A percentile compares a stretch with the other conserved stretches of the same genome.
Evolutionary conservation across 805 yeast species (phyloP).

Genomic region (Wickerhamomyces queroliae): DNA sequence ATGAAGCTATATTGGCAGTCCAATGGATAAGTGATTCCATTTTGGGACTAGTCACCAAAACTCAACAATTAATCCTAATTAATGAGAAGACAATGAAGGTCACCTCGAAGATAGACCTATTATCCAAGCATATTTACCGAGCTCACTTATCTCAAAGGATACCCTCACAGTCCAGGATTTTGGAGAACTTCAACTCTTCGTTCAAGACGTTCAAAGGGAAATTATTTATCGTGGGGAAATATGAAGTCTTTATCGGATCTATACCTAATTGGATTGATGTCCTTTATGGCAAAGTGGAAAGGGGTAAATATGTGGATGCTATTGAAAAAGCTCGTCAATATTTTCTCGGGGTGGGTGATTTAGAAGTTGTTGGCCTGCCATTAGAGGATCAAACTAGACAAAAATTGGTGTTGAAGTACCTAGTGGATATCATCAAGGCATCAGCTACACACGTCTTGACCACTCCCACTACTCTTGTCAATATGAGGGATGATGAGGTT

Average conservation of each 20-base stretch:
- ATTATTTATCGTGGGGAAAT: constrained; percentile 46
- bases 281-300: constrained; percentile 40
- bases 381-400: constrained; percentile 36
- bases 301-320: constrained; percentile 48
- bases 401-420: constrained; percentile 40
- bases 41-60: constrained; percentile 35
- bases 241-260: constrained; percentile 51
- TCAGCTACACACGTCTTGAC: constrained; percentile 21
- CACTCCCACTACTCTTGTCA: too few species aligned
- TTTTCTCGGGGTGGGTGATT: constrained; percentile 42
- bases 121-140: constrained; percentile 28
- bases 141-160: constrained; percentile 23
- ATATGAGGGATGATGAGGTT: constrained; percentile 14
- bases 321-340: constrained; percentile 48
- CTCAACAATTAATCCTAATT: constrained; percentile 39
- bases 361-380: constrained; percentile 56
- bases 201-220: constrained; percentile 36
- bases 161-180: constrained; percentile 6
- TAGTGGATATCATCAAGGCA: constrained; percentile 47
- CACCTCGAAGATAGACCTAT: constrained; percentile 12
- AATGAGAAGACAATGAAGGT: constrained; percentile 33
- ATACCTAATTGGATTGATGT: constrained; percentile 68
- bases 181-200: constrained; percentile 17
- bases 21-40: constrained; percentile 50
- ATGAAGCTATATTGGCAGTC: constrained; percentile 45